Percentiles rank a stretch among this genome's conserved stretches.
phyloP scores from a whole-genome alignment of 169 alveolate genomes.

The Neospora caninum region DNA sequence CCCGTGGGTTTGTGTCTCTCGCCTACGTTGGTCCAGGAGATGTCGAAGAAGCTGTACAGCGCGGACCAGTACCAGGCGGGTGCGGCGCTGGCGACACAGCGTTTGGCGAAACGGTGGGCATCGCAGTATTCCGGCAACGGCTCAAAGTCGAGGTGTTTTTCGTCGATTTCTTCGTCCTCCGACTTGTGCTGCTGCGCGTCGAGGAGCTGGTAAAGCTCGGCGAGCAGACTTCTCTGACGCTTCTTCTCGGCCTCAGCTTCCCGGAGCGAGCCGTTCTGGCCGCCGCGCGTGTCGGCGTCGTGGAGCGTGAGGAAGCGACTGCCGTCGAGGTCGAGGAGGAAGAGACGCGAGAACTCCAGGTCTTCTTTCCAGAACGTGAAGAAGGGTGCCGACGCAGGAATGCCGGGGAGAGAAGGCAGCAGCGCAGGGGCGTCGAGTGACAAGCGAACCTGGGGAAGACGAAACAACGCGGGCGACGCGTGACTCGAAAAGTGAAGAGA shows the following conservation, averaged over 20 bases:
- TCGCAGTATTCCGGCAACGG: background rate
- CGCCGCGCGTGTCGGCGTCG: background rate
- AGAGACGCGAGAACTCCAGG: background rate
- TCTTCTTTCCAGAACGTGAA: background rate
- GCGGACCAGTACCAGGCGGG: background rate
- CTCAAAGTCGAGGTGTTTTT: background rate
- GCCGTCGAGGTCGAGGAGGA: constrained; percentile 3
- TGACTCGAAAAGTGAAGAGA: too few species aligned
- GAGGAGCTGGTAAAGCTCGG: background rate
- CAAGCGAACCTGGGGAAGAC: background rate
- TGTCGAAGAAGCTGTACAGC: background rate
- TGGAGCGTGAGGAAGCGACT: background rate
- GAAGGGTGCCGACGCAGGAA: background rate
- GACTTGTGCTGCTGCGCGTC: background rate
- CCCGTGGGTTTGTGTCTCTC: background rate
- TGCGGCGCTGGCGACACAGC: background rate
- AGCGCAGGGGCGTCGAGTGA: background rate
- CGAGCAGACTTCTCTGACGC: background rate
- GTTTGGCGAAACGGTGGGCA: background rate
- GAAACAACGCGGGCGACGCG: too few species aligned
- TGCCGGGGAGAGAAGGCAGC: background rate
- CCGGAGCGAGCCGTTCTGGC: background rate
- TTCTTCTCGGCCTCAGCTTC: background rate
- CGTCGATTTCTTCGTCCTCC: background rate
- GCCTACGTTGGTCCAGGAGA: background rate